Percentiles rank a stretch among this genome's conserved stretches.
phyloP scores from a whole-genome alignment of 139 green algal species.

The Asterochloris sp. region DNA sequence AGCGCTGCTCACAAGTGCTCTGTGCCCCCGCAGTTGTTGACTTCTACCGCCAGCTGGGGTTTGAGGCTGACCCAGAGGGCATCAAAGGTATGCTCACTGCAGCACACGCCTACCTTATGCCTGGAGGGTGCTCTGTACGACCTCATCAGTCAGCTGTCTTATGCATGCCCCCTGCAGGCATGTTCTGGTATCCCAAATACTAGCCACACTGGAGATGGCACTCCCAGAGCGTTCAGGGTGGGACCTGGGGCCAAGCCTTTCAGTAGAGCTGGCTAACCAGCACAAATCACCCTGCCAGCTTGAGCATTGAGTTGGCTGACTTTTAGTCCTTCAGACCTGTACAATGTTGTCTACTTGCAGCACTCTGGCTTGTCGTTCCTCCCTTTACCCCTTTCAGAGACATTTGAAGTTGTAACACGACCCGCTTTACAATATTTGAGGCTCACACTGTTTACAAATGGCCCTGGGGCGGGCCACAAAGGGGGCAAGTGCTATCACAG shows the following conservation, averaged over 20 bases:
- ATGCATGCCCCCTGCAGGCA: background rate
- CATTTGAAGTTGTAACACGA: no score
- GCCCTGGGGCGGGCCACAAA: no score
- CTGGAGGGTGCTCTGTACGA: no score
- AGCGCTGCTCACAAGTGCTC: background rate
- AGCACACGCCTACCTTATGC: background rate
- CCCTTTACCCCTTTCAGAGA: no score
- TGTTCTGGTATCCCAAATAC: background rate
- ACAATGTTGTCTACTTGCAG: no score
- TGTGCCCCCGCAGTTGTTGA: constrained; percentile 56
- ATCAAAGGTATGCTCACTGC: constrained; percentile 64
- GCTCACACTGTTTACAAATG: no score
- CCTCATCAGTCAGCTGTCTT: background rate
- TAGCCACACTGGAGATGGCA: background rate
- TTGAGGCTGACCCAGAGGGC: constrained; percentile 85
- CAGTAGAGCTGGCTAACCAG: background rate
- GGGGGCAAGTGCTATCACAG: no score
- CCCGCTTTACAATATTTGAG: no score
- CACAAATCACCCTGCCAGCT: background rate
- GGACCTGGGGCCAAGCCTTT: background rate
- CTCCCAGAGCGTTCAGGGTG: background rate
- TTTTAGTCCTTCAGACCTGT: no score
- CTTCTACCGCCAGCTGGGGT: constrained; percentile 90
- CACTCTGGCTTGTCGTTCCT: no score
- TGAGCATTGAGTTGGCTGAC: no score